These are phyloP conservation scores for Amauroascus niger DNA, from an alignment of 2,329 filamentous ascomycete genomes.

Conservation along the genomic window DNA sequence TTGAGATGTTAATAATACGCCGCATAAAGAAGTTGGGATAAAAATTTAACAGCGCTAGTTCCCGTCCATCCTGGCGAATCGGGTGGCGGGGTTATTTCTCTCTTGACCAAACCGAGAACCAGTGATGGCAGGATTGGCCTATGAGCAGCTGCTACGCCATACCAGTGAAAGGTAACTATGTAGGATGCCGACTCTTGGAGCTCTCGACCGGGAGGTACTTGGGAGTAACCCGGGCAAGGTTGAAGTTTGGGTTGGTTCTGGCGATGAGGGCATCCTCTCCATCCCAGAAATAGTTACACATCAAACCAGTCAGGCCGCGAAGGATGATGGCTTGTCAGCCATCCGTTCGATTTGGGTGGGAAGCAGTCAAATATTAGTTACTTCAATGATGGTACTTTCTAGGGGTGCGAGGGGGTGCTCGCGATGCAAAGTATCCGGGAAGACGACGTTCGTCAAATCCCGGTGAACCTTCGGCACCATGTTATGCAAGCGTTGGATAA, in stretches of 20 bases:
- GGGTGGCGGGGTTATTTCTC: neutral
- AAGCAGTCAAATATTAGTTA: too few relatives aligned
- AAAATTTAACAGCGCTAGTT: neutral
- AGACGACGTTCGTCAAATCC: neutral
- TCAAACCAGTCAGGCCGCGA: too few relatives aligned
- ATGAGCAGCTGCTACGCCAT: constrained; percentile 2
- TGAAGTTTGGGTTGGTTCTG: too few relatives aligned
- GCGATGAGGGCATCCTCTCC: too few relatives aligned
- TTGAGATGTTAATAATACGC: neutral
- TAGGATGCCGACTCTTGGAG: neutral
- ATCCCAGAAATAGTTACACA: neutral
- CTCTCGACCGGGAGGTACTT: neutral
- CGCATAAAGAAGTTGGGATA: neutral
- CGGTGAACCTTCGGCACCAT: constrained; percentile 3
- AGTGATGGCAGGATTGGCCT: neutral
- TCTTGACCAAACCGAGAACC: neutral
- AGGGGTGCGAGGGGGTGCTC: neutral
- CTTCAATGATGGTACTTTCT: too few relatives aligned
- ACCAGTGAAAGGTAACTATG: neutral
- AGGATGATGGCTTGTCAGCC: too few relatives aligned
- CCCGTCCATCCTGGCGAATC: neutral
- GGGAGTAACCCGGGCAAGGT: neutral
- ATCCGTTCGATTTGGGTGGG: too few relatives aligned
- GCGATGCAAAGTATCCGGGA: neutral
- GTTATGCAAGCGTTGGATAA: constrained; percentile 7